phyloP scores from a whole-genome alignment of 805 yeast genomes.

The Ogataea ganodermae region DNA sequence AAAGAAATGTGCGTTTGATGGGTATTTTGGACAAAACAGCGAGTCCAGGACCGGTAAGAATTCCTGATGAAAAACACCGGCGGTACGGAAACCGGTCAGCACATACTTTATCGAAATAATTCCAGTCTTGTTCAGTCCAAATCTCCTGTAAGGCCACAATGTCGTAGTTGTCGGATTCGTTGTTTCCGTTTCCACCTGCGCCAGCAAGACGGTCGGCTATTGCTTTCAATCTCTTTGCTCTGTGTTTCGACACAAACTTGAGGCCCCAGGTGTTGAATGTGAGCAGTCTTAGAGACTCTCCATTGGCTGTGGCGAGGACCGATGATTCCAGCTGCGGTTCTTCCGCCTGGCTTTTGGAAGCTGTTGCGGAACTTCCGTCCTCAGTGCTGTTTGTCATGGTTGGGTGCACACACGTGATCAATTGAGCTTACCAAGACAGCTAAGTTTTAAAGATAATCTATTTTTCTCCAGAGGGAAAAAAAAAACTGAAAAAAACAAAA shows the following conservation, averaged over 20 bases:
- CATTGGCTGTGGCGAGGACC: background rate
- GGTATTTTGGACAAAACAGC: slow-evolving; percentile 84
- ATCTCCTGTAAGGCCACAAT: slow-evolving; percentile 92
- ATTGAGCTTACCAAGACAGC: too few species aligned
- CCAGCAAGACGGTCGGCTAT: slow-evolving; percentile 66
- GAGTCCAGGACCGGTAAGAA: slow-evolving; percentile 90
- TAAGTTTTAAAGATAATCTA: too few species aligned
- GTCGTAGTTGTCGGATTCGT: slow-evolving; percentile 66
- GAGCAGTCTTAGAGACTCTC: slow-evolving; percentile 45
- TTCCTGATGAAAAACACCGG: slow-evolving; percentile 78
- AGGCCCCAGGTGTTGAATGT: slow-evolving; percentile 90
- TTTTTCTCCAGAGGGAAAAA: background rate
- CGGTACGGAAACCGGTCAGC: slow-evolving; percentile 55
- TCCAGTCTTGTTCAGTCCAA: slow-evolving; percentile 89
- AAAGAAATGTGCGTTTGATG: slow-evolving; percentile 73
- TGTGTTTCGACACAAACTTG: slow-evolving; percentile 72
- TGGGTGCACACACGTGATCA: too few species aligned
- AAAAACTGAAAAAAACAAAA: background rate
- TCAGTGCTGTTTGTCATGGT: background rate
- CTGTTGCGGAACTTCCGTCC: background rate
- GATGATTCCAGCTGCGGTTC: background rate
- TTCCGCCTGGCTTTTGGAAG: background rate
- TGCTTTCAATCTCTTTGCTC: slow-evolving; percentile 66
- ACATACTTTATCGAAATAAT: slow-evolving; percentile 53
- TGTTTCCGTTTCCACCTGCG: too few species aligned